Conservation (phyloP, 106 monocot genomes). For the Allium cepa region DNA sequence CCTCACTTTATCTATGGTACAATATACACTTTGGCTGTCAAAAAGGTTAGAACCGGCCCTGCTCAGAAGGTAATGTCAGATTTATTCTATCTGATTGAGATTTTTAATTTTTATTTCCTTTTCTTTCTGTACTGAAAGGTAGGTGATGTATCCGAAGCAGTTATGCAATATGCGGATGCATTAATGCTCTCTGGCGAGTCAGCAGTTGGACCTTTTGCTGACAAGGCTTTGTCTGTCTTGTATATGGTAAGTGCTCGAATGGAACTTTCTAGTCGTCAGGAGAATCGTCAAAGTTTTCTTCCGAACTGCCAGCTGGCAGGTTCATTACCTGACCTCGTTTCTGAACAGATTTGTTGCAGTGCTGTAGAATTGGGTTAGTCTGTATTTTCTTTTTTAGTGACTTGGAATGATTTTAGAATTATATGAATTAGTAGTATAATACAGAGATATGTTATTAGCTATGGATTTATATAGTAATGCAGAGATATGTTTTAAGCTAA, state of each 20-base stretch:
- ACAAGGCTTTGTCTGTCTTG: slow-evolving; percentile 42
- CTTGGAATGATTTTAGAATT: too few relatives aligned
- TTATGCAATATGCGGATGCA: slow-evolving; percentile 41
- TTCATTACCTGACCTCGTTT: slow-evolving; percentile 28
- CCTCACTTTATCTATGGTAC: too few relatives aligned
- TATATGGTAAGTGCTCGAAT: slow-evolving; percentile 28
- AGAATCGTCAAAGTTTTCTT: slow-evolving; percentile 16
- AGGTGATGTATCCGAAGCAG: slow-evolving; percentile 51
- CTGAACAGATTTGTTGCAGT: slow-evolving; percentile 36
- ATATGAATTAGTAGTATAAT: too few relatives aligned
- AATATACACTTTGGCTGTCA: too few relatives aligned
- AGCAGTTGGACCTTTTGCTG: slow-evolving; percentile 35
- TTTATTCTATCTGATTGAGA: too few relatives aligned
- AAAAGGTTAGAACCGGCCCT: too few relatives aligned
- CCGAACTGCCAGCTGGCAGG: slow-evolving; percentile 16
- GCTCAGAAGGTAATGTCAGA: too few relatives aligned
- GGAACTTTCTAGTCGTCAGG: slow-evolving; percentile 36
- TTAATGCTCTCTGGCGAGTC: slow-evolving; percentile 59
- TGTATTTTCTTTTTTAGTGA: not conserved
- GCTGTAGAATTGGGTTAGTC: slow-evolving; percentile 39
- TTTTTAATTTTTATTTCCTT: not conserved
- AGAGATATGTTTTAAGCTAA: too few relatives aligned
- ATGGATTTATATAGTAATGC: too few relatives aligned
- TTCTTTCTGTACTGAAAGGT: slow-evolving; percentile 15
- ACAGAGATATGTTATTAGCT: too few relatives aligned